Evolutionary conservation across 108 stramenopile species (phyloP).

Genomic region (Conticribra weissflogii): DNA sequence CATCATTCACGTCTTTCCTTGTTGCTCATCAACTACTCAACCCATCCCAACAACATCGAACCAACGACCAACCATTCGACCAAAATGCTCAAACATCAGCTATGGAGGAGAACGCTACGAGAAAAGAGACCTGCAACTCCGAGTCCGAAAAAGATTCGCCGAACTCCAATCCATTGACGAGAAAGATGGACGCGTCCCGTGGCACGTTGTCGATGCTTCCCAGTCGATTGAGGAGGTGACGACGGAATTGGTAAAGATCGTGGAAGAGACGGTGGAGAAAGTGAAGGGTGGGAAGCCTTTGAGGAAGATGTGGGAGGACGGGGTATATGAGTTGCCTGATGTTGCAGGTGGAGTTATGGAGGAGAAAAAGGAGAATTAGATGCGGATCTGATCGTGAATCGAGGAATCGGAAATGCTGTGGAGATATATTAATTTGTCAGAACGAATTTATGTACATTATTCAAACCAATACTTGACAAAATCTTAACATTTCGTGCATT

Average conservation of each 20-base stretch:
- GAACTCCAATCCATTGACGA: constrained; percentile 73
- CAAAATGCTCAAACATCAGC: too few relatives aligned
- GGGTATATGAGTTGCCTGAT: constrained; percentile 48
- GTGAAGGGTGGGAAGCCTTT: constrained; percentile 47
- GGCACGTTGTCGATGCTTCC: constrained; percentile 83
- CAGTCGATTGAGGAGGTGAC: constrained; percentile 80
- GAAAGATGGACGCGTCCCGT: constrained; percentile 61
- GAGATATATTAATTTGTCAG: too few relatives aligned
- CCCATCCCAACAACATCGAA: too few relatives aligned
- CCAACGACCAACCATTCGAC: too few relatives aligned
- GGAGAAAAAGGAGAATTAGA: constrained; percentile 18
- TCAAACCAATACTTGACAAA: too few relatives aligned
- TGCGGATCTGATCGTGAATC: too few relatives aligned
- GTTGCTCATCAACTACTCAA: too few relatives aligned
- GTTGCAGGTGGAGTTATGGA: constrained; percentile 1
- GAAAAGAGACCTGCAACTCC: constrained; percentile 79
- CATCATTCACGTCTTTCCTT: too few relatives aligned
- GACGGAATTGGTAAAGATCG: constrained; percentile 62
- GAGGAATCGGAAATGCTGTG: too few relatives aligned
- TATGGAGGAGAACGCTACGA: constrained; percentile 91
- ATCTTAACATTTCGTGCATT: too few relatives aligned
- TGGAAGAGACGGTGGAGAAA: constrained; percentile 56
- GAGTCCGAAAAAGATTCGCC: constrained; percentile 81
- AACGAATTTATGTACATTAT: too few relatives aligned
- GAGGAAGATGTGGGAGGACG: constrained; percentile 59